Conservation (phyloP, 805 yeast species). For the Starmerella bombicola region DNA sequence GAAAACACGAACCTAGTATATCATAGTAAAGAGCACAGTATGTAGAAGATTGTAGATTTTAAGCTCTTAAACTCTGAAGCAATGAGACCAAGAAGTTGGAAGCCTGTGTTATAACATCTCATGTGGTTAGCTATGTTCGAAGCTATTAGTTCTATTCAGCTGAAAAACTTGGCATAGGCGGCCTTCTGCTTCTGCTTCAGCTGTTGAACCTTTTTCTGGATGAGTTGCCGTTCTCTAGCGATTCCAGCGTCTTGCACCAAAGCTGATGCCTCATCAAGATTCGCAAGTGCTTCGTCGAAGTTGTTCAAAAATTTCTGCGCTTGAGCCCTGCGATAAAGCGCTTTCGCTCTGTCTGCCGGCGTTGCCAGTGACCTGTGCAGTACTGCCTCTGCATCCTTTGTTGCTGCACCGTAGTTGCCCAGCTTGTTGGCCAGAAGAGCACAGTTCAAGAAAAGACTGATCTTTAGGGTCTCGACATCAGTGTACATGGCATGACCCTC, state of each 20-base stretch:
- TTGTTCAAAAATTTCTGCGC: conserved; percentile 54
- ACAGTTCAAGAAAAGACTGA: conserved; percentile 56
- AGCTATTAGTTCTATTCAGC: no score
- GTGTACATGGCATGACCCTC: conserved; percentile 29
- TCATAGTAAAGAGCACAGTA: no score
- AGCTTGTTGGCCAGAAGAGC: conserved; percentile 62
- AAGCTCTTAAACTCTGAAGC: no score
- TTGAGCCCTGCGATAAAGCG: conserved; percentile 71
- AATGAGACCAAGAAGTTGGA: no score
- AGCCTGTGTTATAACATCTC: no score
- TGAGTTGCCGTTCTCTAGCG: conserved; percentile 47
- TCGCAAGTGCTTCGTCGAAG: conserved; percentile 55
- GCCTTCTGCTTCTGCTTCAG: conserved; percentile 38
- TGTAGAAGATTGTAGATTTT: no score
- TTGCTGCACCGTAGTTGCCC: conserved; percentile 40
- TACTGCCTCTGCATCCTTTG: conserved; percentile 53
- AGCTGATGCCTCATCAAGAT: conserved; percentile 52
- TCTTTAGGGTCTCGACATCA: conserved; percentile 45
- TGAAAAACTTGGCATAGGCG: conserved; percentile 33
- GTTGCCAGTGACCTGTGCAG: conserved; percentile 45
- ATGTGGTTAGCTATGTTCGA: no score
- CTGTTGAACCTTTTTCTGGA: conserved; percentile 40
- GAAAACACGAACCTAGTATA: no score
- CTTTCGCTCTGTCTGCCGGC: conserved; percentile 67
- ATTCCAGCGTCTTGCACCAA: conserved; percentile 68